Conservation (phyloP, 2,329 filamentous ascomycete species). For the Diaporthe citri region DNA sequence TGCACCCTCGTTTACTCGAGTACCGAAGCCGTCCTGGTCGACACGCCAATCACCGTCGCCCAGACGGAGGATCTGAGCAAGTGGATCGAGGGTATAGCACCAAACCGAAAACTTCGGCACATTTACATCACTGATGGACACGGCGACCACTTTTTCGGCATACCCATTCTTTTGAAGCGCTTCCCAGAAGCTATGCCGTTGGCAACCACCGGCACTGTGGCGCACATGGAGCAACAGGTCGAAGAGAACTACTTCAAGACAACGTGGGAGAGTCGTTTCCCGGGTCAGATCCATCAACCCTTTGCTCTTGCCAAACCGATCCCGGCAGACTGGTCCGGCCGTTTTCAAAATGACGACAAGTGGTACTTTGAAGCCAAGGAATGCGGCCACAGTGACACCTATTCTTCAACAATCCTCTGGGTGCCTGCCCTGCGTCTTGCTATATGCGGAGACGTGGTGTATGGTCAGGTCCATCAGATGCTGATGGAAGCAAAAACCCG, state of each 20-base stretch:
- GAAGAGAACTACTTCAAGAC: neutral
- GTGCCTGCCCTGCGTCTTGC: neutral
- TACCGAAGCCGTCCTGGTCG: slow-evolving; percentile 2
- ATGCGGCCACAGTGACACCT: neutral
- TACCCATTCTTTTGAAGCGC: neutral
- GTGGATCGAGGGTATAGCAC: neutral
- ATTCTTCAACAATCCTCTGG: slow-evolving; percentile 3
- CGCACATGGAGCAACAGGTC: neutral
- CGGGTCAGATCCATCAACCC: neutral
- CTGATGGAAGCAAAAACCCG: neutral
- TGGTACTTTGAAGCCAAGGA: slow-evolving; percentile 8
- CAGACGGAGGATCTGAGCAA: neutral
- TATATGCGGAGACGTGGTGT: neutral
- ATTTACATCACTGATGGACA: neutral
- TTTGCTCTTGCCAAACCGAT: neutral
- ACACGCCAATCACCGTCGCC: neutral
- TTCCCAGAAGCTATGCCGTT: neutral
- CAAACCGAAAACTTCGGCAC: neutral
- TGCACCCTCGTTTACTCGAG: neutral
- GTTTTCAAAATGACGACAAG: neutral
- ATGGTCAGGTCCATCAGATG: neutral
- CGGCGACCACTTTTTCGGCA: neutral
- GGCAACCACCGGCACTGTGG: neutral
- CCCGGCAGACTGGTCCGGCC: neutral
- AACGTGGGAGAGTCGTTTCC: neutral